Base-by-base conservation (phyloP, 225 moss, liverwort and hornwort species). In the Anthoceros angustus region DNA sequence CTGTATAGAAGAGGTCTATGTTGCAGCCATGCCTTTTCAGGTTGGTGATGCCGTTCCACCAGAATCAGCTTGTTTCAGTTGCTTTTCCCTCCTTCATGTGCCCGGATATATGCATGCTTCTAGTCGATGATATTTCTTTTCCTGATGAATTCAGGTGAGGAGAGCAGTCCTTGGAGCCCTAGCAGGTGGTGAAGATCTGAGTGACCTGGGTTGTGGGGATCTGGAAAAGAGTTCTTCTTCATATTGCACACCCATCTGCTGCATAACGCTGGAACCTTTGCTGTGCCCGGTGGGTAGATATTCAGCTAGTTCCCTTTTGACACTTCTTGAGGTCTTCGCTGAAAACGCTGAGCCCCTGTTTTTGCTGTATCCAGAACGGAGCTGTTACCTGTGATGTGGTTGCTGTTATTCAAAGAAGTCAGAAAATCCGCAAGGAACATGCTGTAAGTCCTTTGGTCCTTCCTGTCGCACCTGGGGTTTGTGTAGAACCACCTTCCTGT, bases 181-280 rank as follows among this genome's bases (percentile, higher is more conserved):
- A 73, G 76, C 49, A 72, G 87, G 90, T 63, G 80, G 77, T 63
- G 43, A 43, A 64, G 93, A 48, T 42, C 70, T 25, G 66, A 71
- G 25, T 72, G 72, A 41, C 61, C 66, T 21, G 73, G 72, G 49
- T 71, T 49, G 41, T 66, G 61, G 21, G 67, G 73, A 42, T 39
- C 62, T 18, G 66, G 65, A 25, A 61, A 69, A 42, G 69, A 68
- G 61, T 63, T 75, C 42, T 63, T 69, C 41, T 3, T 83, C 85
- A 73, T 75, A 84, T 60, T 70, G 71, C 43, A 67, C 80, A 48
- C 93, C 89, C 42, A 79, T 94, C 61, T 94, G 93, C 73, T 90
- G 87, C 83, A 94, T 94, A 67, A 94, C 93, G 43, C 79, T 94
- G 70, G 93, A 94, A 65, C 90, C 93, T 67, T 80, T 94, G 9